phyloP scores from a whole-genome alignment of 371 early-diverging fungal genomes.

The Mortierella sp. region DNA sequence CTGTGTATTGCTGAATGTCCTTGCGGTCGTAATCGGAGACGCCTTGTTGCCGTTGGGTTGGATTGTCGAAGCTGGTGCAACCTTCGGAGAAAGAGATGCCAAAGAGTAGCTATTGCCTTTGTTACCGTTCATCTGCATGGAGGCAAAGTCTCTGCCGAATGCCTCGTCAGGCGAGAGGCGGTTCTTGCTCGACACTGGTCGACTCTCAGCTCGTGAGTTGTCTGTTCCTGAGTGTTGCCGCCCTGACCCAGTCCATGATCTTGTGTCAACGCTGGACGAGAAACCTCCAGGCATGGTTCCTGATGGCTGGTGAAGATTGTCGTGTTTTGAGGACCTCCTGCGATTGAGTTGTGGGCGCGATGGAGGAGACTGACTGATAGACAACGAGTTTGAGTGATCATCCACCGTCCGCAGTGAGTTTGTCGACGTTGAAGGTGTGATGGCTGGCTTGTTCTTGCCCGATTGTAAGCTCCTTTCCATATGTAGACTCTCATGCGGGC shows the following conservation, averaged over 20 bases:
- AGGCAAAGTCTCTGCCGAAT: constrained; percentile 27
- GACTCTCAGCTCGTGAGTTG: constrained; percentile 15
- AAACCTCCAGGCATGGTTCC: constrained; percentile 47
- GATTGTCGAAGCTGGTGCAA: constrained; percentile 5
- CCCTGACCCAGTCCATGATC: constrained; percentile 21
- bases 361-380: constrained; percentile 5
- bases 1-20: constrained; percentile 51
- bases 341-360: constrained; percentile 37
- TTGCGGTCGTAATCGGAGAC: constrained; percentile 33
- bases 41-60: constrained; percentile 23
- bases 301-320: background rate
- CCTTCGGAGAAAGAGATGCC: constrained; percentile 11
- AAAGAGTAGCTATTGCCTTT: constrained; percentile 11
- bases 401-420: constrained; percentile 10
- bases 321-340: constrained; percentile 30
- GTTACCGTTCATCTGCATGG: constrained; percentile 35
- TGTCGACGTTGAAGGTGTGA: constrained; percentile 13
- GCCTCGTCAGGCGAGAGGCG: constrained; percentile 22
- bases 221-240: background rate
- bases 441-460: background rate
- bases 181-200: constrained; percentile 5
- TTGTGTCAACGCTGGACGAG: constrained; percentile 22
- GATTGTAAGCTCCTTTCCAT: background rate
- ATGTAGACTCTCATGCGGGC: constrained; percentile 2
- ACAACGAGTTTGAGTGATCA: background rate